Evolutionary conservation across 2,329 filamentous ascomycete species (phyloP).

Genomic region (Cercospora brassicicola): DNA sequence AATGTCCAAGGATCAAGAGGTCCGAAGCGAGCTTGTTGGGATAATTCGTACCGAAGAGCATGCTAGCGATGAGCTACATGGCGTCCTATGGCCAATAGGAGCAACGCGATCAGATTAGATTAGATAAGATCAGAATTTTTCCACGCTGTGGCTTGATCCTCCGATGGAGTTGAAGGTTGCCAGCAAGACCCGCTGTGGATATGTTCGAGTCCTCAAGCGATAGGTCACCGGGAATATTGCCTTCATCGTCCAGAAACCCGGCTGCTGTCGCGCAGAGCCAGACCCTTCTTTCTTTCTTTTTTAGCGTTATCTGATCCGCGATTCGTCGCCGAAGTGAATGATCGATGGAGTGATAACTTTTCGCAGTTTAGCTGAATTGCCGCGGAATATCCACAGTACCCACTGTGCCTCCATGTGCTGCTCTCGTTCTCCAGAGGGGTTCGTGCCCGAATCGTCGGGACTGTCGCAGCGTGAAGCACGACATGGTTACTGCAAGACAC

Average conservation of each 20-base stretch:
- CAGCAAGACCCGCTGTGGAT: not conserved
- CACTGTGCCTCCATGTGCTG: not conserved
- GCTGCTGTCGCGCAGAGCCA: not conserved
- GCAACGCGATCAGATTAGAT: not conserved
- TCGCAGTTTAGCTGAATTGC: not conserved
- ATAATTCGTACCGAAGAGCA: not conserved
- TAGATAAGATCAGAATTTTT: constrained; percentile 3
- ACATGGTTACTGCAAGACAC: not conserved
- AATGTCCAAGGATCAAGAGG: not conserved
- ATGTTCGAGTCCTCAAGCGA: not conserved
- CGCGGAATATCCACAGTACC: not conserved
- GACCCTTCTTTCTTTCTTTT: not conserved
- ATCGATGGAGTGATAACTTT: not conserved
- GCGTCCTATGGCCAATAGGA: not conserved
- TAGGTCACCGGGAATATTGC: not conserved
- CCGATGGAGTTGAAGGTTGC: not conserved
- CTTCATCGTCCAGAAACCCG: not conserved
- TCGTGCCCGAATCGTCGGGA: not conserved
- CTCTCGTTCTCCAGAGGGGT: not conserved
- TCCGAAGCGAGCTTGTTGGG: constrained; percentile 5
- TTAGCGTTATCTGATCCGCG: constrained; percentile 7
- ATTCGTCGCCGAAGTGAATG: constrained; percentile 7
- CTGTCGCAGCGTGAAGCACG: not conserved
- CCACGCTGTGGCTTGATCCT: not conserved
- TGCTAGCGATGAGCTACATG: not conserved